These are phyloP conservation scores for Borealophlyctis nickersoniae DNA, from an alignment of 192 early-diverging fungal genomes.

Conservation along the genomic window DNA sequence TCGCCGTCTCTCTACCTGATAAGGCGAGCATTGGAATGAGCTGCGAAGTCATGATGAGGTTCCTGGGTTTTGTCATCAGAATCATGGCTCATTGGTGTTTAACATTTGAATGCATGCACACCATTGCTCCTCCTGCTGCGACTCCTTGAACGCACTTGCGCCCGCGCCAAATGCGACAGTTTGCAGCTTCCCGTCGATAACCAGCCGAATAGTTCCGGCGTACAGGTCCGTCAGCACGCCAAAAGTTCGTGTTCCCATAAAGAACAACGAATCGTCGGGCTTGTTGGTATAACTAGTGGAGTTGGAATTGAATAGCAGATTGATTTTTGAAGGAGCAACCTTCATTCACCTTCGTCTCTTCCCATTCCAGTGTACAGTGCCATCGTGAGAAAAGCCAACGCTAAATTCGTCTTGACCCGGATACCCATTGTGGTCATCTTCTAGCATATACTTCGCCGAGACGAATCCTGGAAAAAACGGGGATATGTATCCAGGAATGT, in stretches of 20 bases:
- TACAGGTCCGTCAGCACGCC: slow-evolving; percentile 47
- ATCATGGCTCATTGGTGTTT: not conserved
- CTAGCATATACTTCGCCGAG: slow-evolving; percentile 1
- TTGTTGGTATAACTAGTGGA: slow-evolving; percentile 31
- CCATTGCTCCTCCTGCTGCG: slow-evolving; percentile 39
- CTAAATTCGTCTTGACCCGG: slow-evolving; percentile 38
- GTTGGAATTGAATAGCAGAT: too few species aligned
- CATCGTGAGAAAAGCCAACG: slow-evolving; percentile 42
- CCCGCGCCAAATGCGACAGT: slow-evolving; percentile 42
- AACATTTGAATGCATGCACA: not conserved
- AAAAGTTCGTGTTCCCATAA: slow-evolving; percentile 35
- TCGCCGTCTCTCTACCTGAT: slow-evolving; percentile 25
- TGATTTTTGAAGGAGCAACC: too few species aligned
- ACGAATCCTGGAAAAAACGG: slow-evolving; percentile 22
- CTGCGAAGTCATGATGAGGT: slow-evolving; percentile 25
- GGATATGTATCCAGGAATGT: not conserved
- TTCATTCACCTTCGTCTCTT: slow-evolving; percentile 15
- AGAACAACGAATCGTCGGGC: slow-evolving; percentile 21
- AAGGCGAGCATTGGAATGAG: slow-evolving; percentile 46
- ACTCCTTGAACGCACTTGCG: slow-evolving; percentile 24
- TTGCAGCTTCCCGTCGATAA: slow-evolving; percentile 34
- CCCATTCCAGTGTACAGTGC: slow-evolving; percentile 31
- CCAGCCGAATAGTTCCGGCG: slow-evolving; percentile 35
- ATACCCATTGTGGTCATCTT: slow-evolving; percentile 27
- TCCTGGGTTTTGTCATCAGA: slow-evolving; percentile 15